Conservation (phyloP, 169 alveolate genomes). For the Cystoisospora suis region DNA sequence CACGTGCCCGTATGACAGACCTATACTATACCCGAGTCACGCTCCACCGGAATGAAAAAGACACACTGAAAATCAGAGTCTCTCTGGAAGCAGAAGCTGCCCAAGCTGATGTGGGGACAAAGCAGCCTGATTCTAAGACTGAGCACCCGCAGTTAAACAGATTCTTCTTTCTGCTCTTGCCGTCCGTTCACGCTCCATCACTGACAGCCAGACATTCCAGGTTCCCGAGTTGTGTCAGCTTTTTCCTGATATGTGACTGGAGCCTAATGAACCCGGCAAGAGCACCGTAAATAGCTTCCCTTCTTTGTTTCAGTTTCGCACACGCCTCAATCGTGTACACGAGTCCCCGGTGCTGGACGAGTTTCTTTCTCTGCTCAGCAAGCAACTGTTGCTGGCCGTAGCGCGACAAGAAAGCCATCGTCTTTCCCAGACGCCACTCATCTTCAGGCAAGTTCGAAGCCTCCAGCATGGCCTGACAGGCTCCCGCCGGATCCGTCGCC, state of each 20-base stretch:
- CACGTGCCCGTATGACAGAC: too few relatives aligned
- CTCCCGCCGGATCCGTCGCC: neutral
- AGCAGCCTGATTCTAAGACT: too few relatives aligned
- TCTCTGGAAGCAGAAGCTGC: too few relatives aligned
- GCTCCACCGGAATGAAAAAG: too few relatives aligned
- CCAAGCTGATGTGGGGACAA: too few relatives aligned
- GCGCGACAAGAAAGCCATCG: constrained; percentile 28
- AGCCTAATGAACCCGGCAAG: neutral
- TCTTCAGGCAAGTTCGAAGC: neutral
- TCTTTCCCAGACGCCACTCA: neutral
- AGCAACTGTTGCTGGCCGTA: constrained; percentile 14
- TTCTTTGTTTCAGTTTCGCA: too few relatives aligned
- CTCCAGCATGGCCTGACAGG: neutral
- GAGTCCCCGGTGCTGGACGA: neutral
- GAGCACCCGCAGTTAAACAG: too few relatives aligned
- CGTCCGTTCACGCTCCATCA: too few relatives aligned
- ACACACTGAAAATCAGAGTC: too few relatives aligned
- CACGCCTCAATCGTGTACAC: constrained; percentile 4
- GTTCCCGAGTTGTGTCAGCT: constrained; percentile 6
- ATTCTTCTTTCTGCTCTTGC: too few relatives aligned
- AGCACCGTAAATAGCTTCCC: neutral
- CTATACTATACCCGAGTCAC: too few relatives aligned
- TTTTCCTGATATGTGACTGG: constrained; percentile 25
- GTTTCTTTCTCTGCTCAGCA: neutral
- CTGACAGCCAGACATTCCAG: too few relatives aligned